These are phyloP conservation scores for Teratosphaeria zuluensis DNA, from an alignment of 2,329 filamentous ascomycete genomes.

Conservation along the genomic window DNA sequence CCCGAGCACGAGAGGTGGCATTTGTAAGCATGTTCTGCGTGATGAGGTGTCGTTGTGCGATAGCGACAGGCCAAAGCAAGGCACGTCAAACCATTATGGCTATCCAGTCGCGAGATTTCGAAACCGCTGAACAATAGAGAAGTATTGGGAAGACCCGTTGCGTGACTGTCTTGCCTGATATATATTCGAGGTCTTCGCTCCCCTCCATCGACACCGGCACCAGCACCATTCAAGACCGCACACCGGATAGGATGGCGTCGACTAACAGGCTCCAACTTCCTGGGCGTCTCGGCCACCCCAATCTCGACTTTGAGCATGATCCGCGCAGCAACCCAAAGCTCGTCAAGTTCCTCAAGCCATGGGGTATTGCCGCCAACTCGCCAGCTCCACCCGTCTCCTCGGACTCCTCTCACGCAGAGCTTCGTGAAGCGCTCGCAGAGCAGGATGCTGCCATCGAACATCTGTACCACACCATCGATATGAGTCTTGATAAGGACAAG, in stretches of 20 bases:
- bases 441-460: slow-evolving; percentile 13
- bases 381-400: not conserved
- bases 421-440: not conserved
- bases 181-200: not conserved
- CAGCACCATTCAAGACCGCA: not conserved
- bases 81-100: not conserved
- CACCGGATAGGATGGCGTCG: not conserved
- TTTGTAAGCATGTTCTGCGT: not conserved
- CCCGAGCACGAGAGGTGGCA: not conserved
- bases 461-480: slow-evolving; percentile 77
- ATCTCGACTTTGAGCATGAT: slow-evolving; percentile 6
- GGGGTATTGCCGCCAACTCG: slow-evolving; percentile 2
- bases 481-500: slow-evolving; percentile 26
- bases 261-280: not conserved
- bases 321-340: slow-evolving; percentile 11
- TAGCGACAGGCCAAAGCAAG: not conserved
- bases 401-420: not conserved
- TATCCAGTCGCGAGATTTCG: not conserved
- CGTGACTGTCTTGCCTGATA: not conserved
- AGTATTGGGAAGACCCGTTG: not conserved
- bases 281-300: slow-evolving; percentile 11
- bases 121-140: not conserved
- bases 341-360: slow-evolving; percentile 2
- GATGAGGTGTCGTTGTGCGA: not conserved
- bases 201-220: not conserved